Conservation (phyloP, 139 green algal species). For the Tetradesmus lagerheimii region DNA sequence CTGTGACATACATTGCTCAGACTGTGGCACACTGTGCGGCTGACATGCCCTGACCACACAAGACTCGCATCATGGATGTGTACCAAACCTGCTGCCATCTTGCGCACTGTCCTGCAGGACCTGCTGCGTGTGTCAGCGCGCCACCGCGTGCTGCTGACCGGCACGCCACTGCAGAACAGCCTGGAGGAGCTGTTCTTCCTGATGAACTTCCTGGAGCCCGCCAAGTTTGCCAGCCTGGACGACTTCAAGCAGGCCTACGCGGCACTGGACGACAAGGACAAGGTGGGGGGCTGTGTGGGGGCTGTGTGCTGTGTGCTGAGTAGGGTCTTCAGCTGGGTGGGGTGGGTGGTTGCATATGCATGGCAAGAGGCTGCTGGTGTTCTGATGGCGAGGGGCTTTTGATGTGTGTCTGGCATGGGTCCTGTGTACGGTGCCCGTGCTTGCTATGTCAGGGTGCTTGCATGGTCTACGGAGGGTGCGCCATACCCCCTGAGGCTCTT, state of each 20-base stretch:
- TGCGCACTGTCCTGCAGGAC: slow-evolving; percentile 59
- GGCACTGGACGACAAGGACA: slow-evolving; percentile 62
- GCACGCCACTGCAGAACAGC: slow-evolving; percentile 87
- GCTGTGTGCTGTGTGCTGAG: neutral
- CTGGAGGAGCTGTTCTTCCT: slow-evolving; percentile 84
- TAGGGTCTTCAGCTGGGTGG: too few relatives aligned
- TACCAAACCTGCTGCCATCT: neutral
- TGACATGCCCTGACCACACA: too few relatives aligned
- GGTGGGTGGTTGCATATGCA: too few relatives aligned
- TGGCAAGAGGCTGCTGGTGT: too few relatives aligned
- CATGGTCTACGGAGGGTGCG: too few relatives aligned
- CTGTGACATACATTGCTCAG: too few relatives aligned
- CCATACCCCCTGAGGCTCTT: too few relatives aligned
- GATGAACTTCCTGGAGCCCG: slow-evolving; percentile 84
- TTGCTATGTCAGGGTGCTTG: too few relatives aligned
- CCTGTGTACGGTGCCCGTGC: too few relatives aligned
- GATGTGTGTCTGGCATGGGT: neutral
- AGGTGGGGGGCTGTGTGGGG: slow-evolving; percentile 54
- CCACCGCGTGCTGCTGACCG: slow-evolving; percentile 77
- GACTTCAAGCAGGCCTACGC: slow-evolving; percentile 68
- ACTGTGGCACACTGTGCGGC: too few relatives aligned
- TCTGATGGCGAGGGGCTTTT: neutral
- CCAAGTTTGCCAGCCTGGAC: slow-evolving; percentile 76
- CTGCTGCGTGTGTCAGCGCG: slow-evolving; percentile 59
- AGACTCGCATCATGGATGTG: too few relatives aligned